Base-by-base conservation (phyloP, 2,329 filamentous ascomycete species). In the Colletotrichum filicis region DNA sequence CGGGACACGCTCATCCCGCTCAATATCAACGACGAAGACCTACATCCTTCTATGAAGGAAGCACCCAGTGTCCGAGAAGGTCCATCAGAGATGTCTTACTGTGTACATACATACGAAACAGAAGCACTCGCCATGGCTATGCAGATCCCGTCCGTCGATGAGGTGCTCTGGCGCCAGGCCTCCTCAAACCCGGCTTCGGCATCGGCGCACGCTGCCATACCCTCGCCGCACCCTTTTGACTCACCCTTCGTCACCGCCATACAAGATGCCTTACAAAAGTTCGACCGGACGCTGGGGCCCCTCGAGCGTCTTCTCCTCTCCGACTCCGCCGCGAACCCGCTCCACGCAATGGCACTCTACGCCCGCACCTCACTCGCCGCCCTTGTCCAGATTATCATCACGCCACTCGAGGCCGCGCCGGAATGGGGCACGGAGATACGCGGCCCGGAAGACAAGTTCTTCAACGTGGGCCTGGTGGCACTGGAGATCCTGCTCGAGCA, bases 381-480 rank as follows among this genome's bases (percentile, higher is more conserved):
- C 5, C 14, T 60, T 7, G 11, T 62, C 2, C 16, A 16, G 2
- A 26, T 86, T 61, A 79, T 90, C 55, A 78, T 88, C 49, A 79
- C 83, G 6, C 86, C 87, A 0, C 81, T 86, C 71, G 81, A 81
- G 35, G 82, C 87, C n/a, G 84, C 85, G 42, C 81, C 85, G 0
- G 87, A 88, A 76, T 87, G 84, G 80, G 85, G 84, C 6, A 84
- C 82, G 1, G 88, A 90, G 74, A 83, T 88, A 4, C 57, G 78
- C 68, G 80, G 81, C 26, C 78, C 85, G 9, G 84, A 86, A 57
- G 76, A 84, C 62, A 76, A 83, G 58, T 76, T 86, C 26, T 82
- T 87, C 4, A 82, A 83, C 19, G 77, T 81, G 0, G 80, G 80
- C 0, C 75, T 79, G 16, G 73, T 79, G 5, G 60, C 26, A 7